Base-by-base conservation (phyloP, 495 filamentous ascomycete genomes). In the Letharia columbiana region DNA sequence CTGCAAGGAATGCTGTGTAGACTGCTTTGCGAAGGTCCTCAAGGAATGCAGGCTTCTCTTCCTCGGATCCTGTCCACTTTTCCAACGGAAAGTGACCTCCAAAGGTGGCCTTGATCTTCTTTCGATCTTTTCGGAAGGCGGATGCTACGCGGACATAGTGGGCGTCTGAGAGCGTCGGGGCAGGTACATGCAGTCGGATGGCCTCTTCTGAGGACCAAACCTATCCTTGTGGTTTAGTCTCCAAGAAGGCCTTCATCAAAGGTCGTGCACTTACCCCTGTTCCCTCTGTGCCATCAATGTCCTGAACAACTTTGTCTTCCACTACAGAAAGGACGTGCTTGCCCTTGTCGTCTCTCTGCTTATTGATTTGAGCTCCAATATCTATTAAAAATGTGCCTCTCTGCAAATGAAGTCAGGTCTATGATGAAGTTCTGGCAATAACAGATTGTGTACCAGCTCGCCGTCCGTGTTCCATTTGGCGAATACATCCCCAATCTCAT, bases 231-330 rank as follows among this genome's bases (percentile, higher is more conserved):
- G 0, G 11, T 33, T 39, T 10, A 33, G 37, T 52, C 37, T 47
- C 12, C 41, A 47, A 37, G 37, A 15, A 35, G 6, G 8, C n/a
- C 23, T 40, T 15, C 17, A 40, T 5, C 54, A 40, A 17, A 12
- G 41, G 33, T 15, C 42, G 37, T 18, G 49, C 45, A 86, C 84
- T 91, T 68, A 84, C 77, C 0, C 86, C 83, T 8, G 88, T 92
- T 11, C 89, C 88, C 74, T 91, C 88, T 40, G 81, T 81, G 66
- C 80, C 78, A 62, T 87, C 84, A 60, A 84, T 81, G 66, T 90
- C 86, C 77, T 91, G 87, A 3, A 90, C 88, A 0, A 91, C 88
- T 66, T 90, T 92, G 73, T 91, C 89, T 65, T 86, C 82, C 13
- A 91, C 82, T 41, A 83, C 78, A 33, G 84, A 82, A 7, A 91